phyloP scores from a whole-genome alignment of 176 grass and related monocot genomes.

The Dactylis glomerata region DNA sequence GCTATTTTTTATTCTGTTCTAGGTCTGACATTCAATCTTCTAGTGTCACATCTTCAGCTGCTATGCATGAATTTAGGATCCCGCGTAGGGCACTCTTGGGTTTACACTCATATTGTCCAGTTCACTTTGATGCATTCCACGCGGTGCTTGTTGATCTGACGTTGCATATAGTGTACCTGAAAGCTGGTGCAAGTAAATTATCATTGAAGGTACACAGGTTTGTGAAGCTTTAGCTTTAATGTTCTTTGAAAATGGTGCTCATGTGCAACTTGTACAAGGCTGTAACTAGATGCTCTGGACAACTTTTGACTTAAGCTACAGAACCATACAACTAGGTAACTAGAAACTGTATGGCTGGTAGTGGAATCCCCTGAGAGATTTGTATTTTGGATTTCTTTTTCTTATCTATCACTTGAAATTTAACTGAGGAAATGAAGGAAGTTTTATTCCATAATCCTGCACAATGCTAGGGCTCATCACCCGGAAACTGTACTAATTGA shows the following conservation, averaged over 20 bases:
- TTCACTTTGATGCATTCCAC: constrained; percentile 95
- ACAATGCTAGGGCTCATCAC: neutral
- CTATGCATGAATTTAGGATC: constrained; percentile 95
- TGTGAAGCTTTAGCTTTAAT: constrained; percentile 73
- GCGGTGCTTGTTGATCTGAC: constrained; percentile 89
- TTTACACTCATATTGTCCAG: constrained; percentile 92
- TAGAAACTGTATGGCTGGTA: neutral
- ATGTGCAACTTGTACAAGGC: constrained; percentile 12
- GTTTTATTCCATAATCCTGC: neutral
- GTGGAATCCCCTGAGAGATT: neutral
- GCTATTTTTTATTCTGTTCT: constrained; percentile 31
- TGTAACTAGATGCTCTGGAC: constrained; percentile 13
- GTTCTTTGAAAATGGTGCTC: constrained; percentile 27
- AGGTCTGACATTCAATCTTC: constrained; percentile 76
- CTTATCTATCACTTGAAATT: neutral
- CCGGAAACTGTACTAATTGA: neutral
- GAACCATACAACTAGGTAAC: neutral
- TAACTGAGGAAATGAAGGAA: neutral
- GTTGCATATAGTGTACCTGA: constrained; percentile 84
- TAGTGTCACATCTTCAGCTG: constrained; percentile 54
- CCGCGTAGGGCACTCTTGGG: constrained; percentile 77
- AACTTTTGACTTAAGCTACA: neutral
- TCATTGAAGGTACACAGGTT: constrained; percentile 91
- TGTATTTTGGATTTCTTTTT: neutral
- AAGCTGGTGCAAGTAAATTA: constrained; percentile 73